phyloP scores from a whole-genome alignment of 2,329 filamentous ascomycete species.

The Fusarium sp. region DNA sequence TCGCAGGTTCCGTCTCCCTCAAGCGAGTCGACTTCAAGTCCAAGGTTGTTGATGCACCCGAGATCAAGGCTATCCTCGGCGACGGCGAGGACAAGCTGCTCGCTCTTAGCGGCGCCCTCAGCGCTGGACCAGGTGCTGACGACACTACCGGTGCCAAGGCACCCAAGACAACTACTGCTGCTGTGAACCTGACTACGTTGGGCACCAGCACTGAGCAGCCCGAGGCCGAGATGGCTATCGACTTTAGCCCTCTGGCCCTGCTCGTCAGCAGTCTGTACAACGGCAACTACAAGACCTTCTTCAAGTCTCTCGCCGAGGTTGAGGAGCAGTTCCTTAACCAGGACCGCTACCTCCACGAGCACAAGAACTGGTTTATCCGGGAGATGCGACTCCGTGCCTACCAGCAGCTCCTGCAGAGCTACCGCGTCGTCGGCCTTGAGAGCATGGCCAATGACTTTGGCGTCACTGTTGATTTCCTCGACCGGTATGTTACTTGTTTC shows the following conservation, averaged over 20 bases:
- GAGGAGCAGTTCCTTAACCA: constrained; percentile 94
- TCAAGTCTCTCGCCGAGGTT: constrained; percentile 86
- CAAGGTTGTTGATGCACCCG: constrained; percentile 97
- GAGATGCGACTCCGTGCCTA: constrained; percentile 98
- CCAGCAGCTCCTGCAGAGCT: constrained; percentile 96
- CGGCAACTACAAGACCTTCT: constrained; percentile 94
- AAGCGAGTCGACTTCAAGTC: constrained; percentile 99
- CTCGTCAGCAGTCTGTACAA: constrained; percentile 93
- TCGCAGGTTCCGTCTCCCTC: constrained; percentile 91
- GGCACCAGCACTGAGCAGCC: constrained; percentile 77
- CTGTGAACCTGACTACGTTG: constrained; percentile 88
- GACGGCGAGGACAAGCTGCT: constrained; percentile 88
- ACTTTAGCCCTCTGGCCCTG: constrained; percentile 88
- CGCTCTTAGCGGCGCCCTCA: constrained; percentile 81
- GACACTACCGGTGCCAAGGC: constrained; percentile 75
- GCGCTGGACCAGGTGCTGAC: constrained; percentile 83
- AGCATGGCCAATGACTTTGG: constrained; percentile 99
- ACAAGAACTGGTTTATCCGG: constrained; percentile 95
- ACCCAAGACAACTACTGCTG: constrained; percentile 66
- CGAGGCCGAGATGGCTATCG: constrained; percentile 82
- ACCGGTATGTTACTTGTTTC: constrained; percentile 71
- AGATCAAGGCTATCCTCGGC: constrained; percentile 97
- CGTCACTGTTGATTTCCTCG: constrained; percentile 94
- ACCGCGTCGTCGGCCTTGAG: constrained; percentile 94
- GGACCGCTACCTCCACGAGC: constrained; percentile 95